These are phyloP conservation scores for Cantharellus anzutake DNA, from an alignment of 768 basidiomycete species.

Conservation along the genomic window DNA sequence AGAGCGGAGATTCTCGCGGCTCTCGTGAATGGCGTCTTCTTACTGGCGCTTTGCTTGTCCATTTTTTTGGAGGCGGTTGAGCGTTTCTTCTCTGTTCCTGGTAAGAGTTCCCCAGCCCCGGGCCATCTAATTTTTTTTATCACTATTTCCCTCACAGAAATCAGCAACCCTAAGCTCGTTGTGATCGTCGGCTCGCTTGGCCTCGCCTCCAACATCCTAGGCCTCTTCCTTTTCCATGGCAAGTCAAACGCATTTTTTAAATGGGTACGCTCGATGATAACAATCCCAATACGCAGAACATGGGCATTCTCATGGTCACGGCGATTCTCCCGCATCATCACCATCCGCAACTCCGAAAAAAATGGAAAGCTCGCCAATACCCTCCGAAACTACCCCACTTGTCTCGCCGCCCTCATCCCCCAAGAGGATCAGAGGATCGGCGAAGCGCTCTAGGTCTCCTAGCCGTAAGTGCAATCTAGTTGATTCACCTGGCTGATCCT, in stretches of 20 bases:
- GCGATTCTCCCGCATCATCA: slow-evolving; percentile 14
- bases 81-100: slow-evolving; percentile 71
- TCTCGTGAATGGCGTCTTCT: slow-evolving; percentile 88
- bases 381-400: slow-evolving; percentile 3
- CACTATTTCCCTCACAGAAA: slow-evolving; percentile 31
- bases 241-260: slow-evolving; percentile 11
- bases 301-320: slow-evolving; percentile 40
- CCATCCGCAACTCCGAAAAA: slow-evolving; percentile 5
- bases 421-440: background rate
- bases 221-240: slow-evolving; percentile 93
- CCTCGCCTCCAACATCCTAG: slow-evolving; percentile 78
- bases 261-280: background rate
- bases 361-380: background rate
- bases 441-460: slow-evolving; percentile 14
- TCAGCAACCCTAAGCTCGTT: slow-evolving; percentile 72
- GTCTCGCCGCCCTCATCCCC: background rate
- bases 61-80: slow-evolving; percentile 84
- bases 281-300: slow-evolving; percentile 29
- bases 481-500: background rate
- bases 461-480: background rate
- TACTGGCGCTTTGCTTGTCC: slow-evolving; percentile 90
- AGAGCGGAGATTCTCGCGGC: slow-evolving; percentile 93
- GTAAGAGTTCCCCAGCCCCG: slow-evolving; percentile 21
- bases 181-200: slow-evolving; percentile 83
- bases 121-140: background rate